Evolutionary conservation across 2,329 filamentous ascomycete species (phyloP), one percentile per base, ranked within the genome.

Genomic region (Geosmithia putterillii): DNA sequence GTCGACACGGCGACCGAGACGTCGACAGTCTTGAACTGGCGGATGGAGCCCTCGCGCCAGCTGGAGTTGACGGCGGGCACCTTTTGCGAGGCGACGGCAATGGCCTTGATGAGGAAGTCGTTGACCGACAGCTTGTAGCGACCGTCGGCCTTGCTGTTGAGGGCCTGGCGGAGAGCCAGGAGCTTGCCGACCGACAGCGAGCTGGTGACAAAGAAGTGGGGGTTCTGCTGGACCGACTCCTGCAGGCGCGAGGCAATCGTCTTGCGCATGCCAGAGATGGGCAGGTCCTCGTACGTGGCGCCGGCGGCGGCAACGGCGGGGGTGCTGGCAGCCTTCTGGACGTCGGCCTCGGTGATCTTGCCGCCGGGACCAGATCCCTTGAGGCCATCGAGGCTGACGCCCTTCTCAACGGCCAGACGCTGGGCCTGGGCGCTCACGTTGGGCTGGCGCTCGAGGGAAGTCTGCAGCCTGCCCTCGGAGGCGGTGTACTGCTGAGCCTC

Each of bases 81-180:
- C 77, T 95, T 95, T 70, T 83, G 83, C 62, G 83, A 87, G 48
- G 92, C 92, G 49, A 85, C 72, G 46, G 79, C 86, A 46, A 90
- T 86, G 54, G 90, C 92, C 79, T 98, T 98, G 76, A 98, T 87
- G 50, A 98, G 75, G 76, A 98, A 95, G 69, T 98, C 92, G 69
- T 98, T 98, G 69, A 98, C 87, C n/a, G 89, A 95, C 46, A 98
- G 85, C 79, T 95, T 98, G 79, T 95, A 98, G 67, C 88, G 81
- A 69, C 90, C 92, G 49, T 95, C 83, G 40, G 86, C 73, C 12
- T 85, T 81, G 60, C 80, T 78, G 71, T 98, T 98, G 53, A 98
- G 79, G 46, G 90, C 88, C 68, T 86, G 79, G 58, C 92, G 88
- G 55, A 98, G 88, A 75, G 95, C 96, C 58, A 95, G 73, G 41